These are phyloP conservation scores for Naganishia sp. DNA, from an alignment of 1,284 basidiomycete genomes.

Conservation along the genomic window DNA sequence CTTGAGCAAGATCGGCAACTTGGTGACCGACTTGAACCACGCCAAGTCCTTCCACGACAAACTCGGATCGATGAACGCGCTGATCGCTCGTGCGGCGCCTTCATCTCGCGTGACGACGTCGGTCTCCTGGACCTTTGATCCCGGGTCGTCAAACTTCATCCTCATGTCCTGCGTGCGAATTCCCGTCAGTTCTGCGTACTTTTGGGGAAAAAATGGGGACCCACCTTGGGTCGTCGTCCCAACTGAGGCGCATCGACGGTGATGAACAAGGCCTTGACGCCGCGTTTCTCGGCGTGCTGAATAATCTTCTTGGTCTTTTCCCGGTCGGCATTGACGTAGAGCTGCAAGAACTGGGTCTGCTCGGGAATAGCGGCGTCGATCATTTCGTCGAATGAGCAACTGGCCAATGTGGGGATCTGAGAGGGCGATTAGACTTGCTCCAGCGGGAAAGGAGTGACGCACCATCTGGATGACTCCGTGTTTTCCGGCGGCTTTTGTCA, in stretches of 20 bases:
- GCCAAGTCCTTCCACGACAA: slow-evolving; percentile 82
- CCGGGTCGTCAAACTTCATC: slow-evolving; percentile 87
- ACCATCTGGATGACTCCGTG: slow-evolving; percentile 87
- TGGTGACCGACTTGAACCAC: slow-evolving; percentile 87
- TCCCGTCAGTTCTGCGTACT: background rate
- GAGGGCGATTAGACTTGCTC: background rate
- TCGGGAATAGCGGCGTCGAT: slow-evolving; percentile 72
- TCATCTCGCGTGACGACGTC: slow-evolving; percentile 76
- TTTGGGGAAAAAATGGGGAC: background rate
- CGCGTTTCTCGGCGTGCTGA: slow-evolving; percentile 76
- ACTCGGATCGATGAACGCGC: slow-evolving; percentile 91
- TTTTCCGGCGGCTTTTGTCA: slow-evolving; percentile 80
- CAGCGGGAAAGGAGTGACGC: slow-evolving; percentile 34
- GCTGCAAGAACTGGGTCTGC: slow-evolving; percentile 77
- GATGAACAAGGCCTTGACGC: slow-evolving; percentile 81
- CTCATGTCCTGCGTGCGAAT: slow-evolving; percentile 75
- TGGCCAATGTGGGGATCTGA: slow-evolving; percentile 85
- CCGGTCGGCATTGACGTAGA: slow-evolving; percentile 85
- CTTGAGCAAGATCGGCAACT: slow-evolving; percentile 89
- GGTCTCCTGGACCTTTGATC: slow-evolving; percentile 64
- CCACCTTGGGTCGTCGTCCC: slow-evolving; percentile 78
- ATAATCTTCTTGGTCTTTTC: slow-evolving; percentile 78
- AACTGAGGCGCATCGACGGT: slow-evolving; percentile 93
- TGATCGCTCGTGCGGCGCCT: slow-evolving; percentile 90
- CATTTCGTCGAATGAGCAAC: slow-evolving; percentile 86